Evolutionary conservation across 2,329 filamentous ascomycete species (phyloP).

Genomic region (Paecilomyces variotii): DNA sequence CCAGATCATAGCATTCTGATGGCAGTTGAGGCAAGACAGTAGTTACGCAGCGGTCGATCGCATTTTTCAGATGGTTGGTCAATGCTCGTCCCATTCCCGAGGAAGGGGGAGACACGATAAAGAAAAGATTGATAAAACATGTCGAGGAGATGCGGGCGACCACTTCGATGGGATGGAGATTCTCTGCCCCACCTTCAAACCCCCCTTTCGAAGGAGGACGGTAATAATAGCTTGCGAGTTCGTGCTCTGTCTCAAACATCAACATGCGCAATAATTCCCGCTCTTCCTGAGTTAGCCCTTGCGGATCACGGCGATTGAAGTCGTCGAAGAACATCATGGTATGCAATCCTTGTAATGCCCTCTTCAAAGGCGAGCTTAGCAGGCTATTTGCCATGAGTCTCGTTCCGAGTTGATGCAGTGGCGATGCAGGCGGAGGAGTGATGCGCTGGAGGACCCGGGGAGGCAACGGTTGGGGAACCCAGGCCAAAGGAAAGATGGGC

Average conservation of each 20-base stretch:
- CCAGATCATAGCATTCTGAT: constrained; percentile 15
- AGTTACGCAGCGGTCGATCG: constrained; percentile 12
- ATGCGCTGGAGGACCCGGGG: constrained; percentile 18
- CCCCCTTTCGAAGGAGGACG: not conserved
- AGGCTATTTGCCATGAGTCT: constrained; percentile 19
- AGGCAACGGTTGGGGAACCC: constrained; percentile 24
- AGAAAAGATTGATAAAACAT: constrained; percentile 22
- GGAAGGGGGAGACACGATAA: constrained; percentile 26
- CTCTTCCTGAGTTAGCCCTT: constrained; percentile 15
- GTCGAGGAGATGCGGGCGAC: constrained; percentile 23
- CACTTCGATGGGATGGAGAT: constrained; percentile 20
- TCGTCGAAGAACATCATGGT: constrained; percentile 27
- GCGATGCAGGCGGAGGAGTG: constrained; percentile 17
- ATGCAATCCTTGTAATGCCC: constrained; percentile 17
- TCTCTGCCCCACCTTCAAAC: not conserved
- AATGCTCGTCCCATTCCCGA: constrained; percentile 26
- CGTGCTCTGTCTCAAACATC: constrained; percentile 29
- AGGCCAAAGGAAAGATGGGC: constrained; percentile 27
- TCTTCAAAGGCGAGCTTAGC: constrained; percentile 21
- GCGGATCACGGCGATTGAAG: constrained; percentile 14
- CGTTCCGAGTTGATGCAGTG: constrained; percentile 16
- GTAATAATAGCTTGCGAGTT: constrained; percentile 31
- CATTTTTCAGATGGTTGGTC: constrained; percentile 20
- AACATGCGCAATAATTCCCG: constrained; percentile 25
- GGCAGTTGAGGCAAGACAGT: constrained; percentile 8